A percentile compares a stretch with the other conserved stretches of the same genome.
phyloP scores from a whole-genome alignment of 352 stramenopile species.

The Phytophthora sansomeana region DNA sequence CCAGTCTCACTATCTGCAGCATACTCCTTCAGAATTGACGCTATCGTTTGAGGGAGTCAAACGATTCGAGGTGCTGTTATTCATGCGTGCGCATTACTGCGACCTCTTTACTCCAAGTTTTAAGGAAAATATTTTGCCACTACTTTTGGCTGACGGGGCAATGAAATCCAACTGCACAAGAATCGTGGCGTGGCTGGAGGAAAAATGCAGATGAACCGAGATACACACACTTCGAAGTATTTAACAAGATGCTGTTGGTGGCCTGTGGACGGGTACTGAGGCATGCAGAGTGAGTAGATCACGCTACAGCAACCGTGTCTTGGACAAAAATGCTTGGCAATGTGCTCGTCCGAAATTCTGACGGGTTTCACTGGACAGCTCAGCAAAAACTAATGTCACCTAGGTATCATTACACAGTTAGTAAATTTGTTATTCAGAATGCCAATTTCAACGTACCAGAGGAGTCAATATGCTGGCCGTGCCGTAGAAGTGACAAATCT shows the following conservation, averaged over 20 bases:
- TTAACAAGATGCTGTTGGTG: too few relatives aligned
- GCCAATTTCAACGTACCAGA: too few relatives aligned
- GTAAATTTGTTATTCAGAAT: too few relatives aligned
- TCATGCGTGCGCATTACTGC: background rate
- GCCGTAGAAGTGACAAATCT: conserved; percentile 43
- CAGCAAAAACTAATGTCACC: background rate
- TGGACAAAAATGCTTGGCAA: background rate
- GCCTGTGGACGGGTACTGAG: too few relatives aligned
- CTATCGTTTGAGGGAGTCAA: background rate
- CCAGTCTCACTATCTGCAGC: background rate
- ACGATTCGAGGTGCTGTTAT: background rate
- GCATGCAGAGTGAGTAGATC: too few relatives aligned
- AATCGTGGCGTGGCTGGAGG: too few relatives aligned
- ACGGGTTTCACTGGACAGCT: background rate
- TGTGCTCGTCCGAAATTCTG: background rate
- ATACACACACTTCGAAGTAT: too few relatives aligned
- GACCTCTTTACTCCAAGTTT: background rate
- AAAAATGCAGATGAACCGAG: too few relatives aligned
- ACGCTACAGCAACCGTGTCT: background rate
- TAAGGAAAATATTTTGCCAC: too few relatives aligned
- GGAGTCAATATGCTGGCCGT: too few relatives aligned
- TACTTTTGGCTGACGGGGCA: too few relatives aligned
- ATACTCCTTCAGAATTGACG: background rate
- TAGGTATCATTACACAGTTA: background rate
- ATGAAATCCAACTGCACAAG: too few relatives aligned